phyloP scores from a whole-genome alignment of 2,329 filamentous ascomycete species.

The Leptodontidium sp. region DNA sequence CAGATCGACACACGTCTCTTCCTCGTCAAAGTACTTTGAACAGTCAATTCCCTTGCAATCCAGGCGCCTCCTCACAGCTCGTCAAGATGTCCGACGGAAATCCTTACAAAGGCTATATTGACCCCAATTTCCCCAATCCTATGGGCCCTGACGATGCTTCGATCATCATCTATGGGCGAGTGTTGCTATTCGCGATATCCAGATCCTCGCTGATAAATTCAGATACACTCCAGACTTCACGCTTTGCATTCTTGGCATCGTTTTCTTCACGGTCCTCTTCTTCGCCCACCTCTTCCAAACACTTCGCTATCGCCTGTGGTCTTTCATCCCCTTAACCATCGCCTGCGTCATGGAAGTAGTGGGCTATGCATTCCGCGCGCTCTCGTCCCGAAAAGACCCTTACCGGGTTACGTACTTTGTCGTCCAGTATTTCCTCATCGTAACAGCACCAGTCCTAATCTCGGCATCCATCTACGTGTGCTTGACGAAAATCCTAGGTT shows the following conservation, averaged over 20 bases:
- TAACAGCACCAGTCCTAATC: conserved; percentile 65
- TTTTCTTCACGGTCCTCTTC: conserved; percentile 48
- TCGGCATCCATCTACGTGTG: conserved; percentile 64
- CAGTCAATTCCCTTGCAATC: neutral
- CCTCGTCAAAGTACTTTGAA: too few relatives aligned
- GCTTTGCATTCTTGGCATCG: conserved; percentile 22
- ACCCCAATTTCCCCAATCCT: conserved; percentile 25
- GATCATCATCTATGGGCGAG: conserved; percentile 31
- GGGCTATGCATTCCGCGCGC: conserved; percentile 57
- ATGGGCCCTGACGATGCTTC: conserved; percentile 20
- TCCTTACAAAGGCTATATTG: conserved; percentile 17
- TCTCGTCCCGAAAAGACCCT: conserved; percentile 59
- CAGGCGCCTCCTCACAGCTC: neutral
- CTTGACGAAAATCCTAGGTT: conserved; percentile 57
- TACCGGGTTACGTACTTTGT: conserved; percentile 65
- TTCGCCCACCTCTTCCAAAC: conserved; percentile 47
- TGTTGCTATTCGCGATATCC: neutral
- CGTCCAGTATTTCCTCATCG: conserved; percentile 68
- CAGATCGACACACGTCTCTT: too few relatives aligned
- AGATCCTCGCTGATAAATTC: neutral
- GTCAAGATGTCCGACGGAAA: conserved; percentile 10
- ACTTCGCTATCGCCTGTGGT: conserved; percentile 53
- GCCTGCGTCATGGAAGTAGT: conserved; percentile 52
- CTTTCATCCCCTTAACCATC: conserved; percentile 55
- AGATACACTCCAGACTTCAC: conserved; percentile 24